Base-by-base conservation (phyloP, 495 filamentous ascomycete species). In the Copromyces sp. region DNA sequence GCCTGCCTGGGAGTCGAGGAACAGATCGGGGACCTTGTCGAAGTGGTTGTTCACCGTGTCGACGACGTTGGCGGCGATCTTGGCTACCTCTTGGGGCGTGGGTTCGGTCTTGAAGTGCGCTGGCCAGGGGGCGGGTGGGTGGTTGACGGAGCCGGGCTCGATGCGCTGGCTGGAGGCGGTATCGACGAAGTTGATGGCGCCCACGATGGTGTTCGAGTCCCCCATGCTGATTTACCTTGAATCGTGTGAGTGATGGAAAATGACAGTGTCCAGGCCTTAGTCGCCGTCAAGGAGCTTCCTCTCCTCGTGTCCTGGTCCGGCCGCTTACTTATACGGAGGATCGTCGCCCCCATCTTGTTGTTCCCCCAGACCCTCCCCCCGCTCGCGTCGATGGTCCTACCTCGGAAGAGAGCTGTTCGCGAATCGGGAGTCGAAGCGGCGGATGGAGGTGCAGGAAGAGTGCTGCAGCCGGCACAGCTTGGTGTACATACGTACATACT, bases 121-220 rank as follows among this genome's bases (percentile, higher is more conserved):
- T 8, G 86, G 85, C 80, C 82, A 86, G 39, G 77, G 70, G 38
- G 78, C 83, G 17, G 83, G 74, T 4, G 83, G 79, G 69, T 89
- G 80, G 71, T 88, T 87, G 76, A 83, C 73, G 4, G 90, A 91
- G 40, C 90, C 90, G 2, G 89, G 86, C 74, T 88, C 89, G 42
- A 86, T 78, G 61, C 87, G 84, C 70, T 90, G 83, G 75, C 84
- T 82, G 29, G 89, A 89, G 20, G 68, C 38, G 11, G 65, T 74
- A 17, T 65, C 29, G 29, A 35, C 29, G 14, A 65, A 65, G 53
- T 9, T 17, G 53, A 65, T 65, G 53, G 53, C 7, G 53, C 37
- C 53, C 7, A 65, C 53, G 29, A 12, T 35, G 53, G 12, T 65
- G 14, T 16, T 65, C 0, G 53, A 65, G 53, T 35, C 29, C 29